phyloP scores from a whole-genome alignment of 1,284 basidiomycete genomes.

The Rhodotorula sp. region DNA sequence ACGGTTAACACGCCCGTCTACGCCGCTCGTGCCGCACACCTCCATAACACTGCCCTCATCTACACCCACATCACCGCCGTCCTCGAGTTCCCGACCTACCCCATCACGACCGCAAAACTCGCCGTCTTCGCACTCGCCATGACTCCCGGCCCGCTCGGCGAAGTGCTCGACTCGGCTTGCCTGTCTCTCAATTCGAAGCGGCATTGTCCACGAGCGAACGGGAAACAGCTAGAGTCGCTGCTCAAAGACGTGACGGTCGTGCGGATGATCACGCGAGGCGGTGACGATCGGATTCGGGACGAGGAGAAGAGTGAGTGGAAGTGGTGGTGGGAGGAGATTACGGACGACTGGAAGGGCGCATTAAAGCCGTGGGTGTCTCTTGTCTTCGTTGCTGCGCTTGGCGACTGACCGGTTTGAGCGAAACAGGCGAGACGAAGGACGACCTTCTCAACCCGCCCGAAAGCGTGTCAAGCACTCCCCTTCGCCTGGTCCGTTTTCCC shows the following conservation, averaged over 20 bases:
- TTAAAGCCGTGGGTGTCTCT: background rate
- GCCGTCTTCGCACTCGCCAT: conserved; percentile 25
- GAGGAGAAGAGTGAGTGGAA: conserved; percentile 18
- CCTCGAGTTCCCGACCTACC: conserved; percentile 30
- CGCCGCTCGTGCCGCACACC: conserved; percentile 9
- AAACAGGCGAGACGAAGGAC: conserved; percentile 2
- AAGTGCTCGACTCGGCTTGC: background rate
- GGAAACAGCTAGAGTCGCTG: conserved; percentile 14
- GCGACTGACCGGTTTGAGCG: background rate
- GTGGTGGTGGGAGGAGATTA: conserved; percentile 18
- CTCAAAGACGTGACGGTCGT: conserved; percentile 22
- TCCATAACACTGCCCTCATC: conserved; percentile 14
- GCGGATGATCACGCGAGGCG: conserved; percentile 20
- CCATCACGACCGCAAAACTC: conserved; percentile 26
- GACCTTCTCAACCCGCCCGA: conserved; percentile 7
- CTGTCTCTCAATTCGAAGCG: background rate
- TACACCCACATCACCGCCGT: conserved; percentile 29
- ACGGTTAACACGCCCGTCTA: conserved; percentile 18
- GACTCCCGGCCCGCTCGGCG: conserved; percentile 30
- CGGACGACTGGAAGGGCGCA: conserved; percentile 12
- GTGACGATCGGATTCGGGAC: background rate
- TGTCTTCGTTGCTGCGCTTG: too few species aligned
- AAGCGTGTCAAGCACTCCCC: conserved; percentile 17
- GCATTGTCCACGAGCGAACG: conserved; percentile 1
- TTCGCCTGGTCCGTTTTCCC: conserved; percentile 9